Base-by-base conservation (phyloP, 2,329 filamentous ascomycete genomes). In the Chrysoporthe deuterocubensis region DNA sequence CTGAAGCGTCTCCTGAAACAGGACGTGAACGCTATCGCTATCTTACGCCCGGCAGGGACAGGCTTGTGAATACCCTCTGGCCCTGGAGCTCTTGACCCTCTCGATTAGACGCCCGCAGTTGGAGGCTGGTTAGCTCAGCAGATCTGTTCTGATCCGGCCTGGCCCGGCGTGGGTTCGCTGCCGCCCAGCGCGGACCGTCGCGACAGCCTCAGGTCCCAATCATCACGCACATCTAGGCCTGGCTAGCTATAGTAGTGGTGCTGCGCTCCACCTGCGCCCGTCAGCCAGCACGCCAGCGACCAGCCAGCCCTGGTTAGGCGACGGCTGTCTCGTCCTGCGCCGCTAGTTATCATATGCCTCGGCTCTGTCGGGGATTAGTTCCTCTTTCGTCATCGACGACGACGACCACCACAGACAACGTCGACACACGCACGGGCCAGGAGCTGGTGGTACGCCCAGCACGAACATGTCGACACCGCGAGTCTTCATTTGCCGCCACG, bases 401-500 rank as follows among this genome's bases (percentile, higher is more conserved):
- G 54, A 14, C 54, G 18, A 26, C 8, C 44, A 50, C 46, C 46
- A 50, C 9, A 9, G 21, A 4, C n/a, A 13, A 7, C 32, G n/a
- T 32, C 21, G 48, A 26, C 50, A 4, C 2, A 26, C 5, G 37
- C 11, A 21, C n/a, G 67, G 54, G 46, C 59, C 21, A 42, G 32
- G 16, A 5, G 11, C 40, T 43, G 32, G n/a, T 40, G 43, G 48
- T 34, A 9, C 43, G 50, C 6, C 26, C 16, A 46, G 9, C 8
- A 1, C n/a, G 66, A 68, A 21, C 71, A 80, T 80, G 79, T 60
- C 79, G 2, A 88, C 90, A 2, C 92, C 92, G 1, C 87, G 92
- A 64, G 89, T 92, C 76, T 95, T 95, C 82, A 88, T 96, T 73
- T 82, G 94, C 77, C 92, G 94, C 73, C 94, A 97, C 76, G 95